Evolutionary conservation across 495 filamentous ascomycete genomes (phyloP), one percentile per base, ranked within the genome.

Genomic region (Xylaria palmicola): DNA sequence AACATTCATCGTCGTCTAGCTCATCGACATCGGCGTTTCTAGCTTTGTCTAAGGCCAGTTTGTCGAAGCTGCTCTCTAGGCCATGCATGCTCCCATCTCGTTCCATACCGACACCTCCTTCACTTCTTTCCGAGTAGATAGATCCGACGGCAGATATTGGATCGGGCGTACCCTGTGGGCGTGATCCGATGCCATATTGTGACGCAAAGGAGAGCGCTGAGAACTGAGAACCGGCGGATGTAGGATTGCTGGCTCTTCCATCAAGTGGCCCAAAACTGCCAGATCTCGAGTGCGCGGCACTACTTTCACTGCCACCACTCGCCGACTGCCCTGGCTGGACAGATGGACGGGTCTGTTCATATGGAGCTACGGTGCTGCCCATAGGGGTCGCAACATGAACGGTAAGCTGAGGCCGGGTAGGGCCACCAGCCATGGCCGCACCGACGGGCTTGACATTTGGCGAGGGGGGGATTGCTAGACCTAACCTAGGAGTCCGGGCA

Each of bases 1-100:
- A 98, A 12, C 92, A 91, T 50, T 93, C 90, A 69, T 97, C 93
- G 69, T 97, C 92, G 74, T 98, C 92, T 60, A 98, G 74, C 65
- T 98, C 92, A 55, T 97, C 92, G 13, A 96, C 92, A 74, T 98
- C 94, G 27, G 93, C 71, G 15, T 86, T 86, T 62, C 87, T 79
- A 32, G 90, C 92, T 74, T 88, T 92, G 66, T 95, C 91, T 30
- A 93, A 62, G 55, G 83, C 88, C 62, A 91, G 74, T 74, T 87
- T 86, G 67, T 90, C 88, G 41, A 94, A 81, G 70, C 88, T 87
- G 40, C 56, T 65, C 20, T 89, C 88, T 26, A 92, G 76, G 2
- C 77, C 80, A 37, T 81, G 80, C 56, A 89, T 67, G 69, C 89
- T 91, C 56, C 85, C 85, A 47, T 93, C 91, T 47, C 89, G 75